Conservation (phyloP, 2,329 filamentous ascomycete genomes). For the Beauveria brongniartii region DNA sequence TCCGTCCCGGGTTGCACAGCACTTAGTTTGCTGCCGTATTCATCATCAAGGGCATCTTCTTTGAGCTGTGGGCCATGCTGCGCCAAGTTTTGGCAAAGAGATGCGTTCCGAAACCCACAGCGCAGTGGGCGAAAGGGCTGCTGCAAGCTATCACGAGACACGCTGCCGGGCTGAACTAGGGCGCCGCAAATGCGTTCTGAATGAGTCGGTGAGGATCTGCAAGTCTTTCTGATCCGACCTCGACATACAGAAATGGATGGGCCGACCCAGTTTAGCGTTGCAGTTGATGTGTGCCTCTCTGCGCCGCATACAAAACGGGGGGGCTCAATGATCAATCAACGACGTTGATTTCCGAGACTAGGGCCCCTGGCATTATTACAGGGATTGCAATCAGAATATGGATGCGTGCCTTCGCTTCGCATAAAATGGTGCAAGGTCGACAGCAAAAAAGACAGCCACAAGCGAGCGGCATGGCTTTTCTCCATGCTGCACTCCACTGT, state of each 20-base stretch:
- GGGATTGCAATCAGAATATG: neutral
- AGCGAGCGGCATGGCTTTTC: neutral
- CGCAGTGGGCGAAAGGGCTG: neutral
- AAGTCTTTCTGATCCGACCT: neutral
- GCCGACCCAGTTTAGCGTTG: neutral
- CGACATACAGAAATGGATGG: neutral
- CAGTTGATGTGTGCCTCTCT: neutral
- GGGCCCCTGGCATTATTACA: neutral
- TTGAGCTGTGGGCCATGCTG: neutral
- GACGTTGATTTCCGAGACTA: neutral
- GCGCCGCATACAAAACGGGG: neutral
- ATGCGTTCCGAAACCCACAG: neutral
- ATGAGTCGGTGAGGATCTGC: constrained; percentile 12
- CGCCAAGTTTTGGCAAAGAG: constrained; percentile 1
- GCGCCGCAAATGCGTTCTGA: neutral
- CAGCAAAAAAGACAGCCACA: neutral
- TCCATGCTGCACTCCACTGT: neutral
- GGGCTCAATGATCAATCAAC: neutral
- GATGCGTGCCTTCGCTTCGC: neutral
- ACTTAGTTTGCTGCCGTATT: neutral
- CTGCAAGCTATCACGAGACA: constrained; percentile 9
- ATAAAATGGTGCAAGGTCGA: neutral
- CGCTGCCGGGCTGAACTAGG: constrained; percentile 1
- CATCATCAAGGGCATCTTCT: neutral
- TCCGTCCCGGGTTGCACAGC: neutral